Base-by-base conservation (phyloP, 75 land plant species). In the Pinus tabuliformis region DNA sequence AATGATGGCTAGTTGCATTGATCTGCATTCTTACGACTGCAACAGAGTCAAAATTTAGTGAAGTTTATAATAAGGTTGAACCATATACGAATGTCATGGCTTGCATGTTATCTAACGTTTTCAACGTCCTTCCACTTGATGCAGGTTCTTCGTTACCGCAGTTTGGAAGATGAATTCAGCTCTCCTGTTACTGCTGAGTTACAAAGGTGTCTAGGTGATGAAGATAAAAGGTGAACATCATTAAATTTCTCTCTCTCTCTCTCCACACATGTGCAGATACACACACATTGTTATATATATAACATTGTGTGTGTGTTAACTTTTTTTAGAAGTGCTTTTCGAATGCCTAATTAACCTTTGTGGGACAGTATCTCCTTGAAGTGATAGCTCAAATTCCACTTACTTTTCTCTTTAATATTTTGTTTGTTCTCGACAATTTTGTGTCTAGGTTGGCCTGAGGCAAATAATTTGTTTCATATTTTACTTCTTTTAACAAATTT, bases 81-180 rank as follows among this genome's bases (percentile, higher is more conserved):
- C 17, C 66, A 63, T 63, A 30, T 63, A 49, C 24, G 1, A 63
- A 16, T 63, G 15, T 5, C 30, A 33, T 63, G 15, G 5, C 16
- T 62, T 62, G 36, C 66, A 17, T 63, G 66, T 63, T 62, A 9
- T 26, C 11, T 14, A 17, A 63, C 33, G 16, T 30, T 7, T 63
- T 63, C 22, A 16, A 63, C 36, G 33, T 63, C 39, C 66, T 30
- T 63, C 16, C 6, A 30, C 30, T 15, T 28, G 70, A 42, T 81
- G 58, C 77, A 95, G 96, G 91, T 94, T 16, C 87, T 89, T 58
- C 84, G 99, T 52, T 96, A 89, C 77, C 91, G 85, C 37, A 59
- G 75, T 33, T 77, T 96, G 81, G 92, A 92, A 74, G 97, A 96
- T 68, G 99, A 96, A 73, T 87, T 80, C 58, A 87, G 68, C 60